These are phyloP conservation scores for Mycena galopus DNA, from an alignment of 768 basidiomycete species.

Conservation along the genomic window DNA sequence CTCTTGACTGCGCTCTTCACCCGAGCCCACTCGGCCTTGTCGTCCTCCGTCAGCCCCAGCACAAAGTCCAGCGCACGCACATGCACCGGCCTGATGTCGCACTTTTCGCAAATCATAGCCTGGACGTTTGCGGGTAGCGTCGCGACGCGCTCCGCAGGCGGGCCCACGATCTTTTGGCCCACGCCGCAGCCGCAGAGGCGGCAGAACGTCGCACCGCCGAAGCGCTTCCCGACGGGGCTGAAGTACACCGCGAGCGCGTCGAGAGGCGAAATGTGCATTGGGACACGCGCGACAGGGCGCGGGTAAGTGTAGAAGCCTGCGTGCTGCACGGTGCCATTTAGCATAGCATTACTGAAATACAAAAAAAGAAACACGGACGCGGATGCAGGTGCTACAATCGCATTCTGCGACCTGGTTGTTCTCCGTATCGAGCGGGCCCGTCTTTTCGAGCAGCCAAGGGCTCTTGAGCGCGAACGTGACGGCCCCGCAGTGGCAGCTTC, in stretches of 20 bases:
- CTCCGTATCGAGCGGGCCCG: conserved; percentile 27
- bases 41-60: conserved; percentile 31
- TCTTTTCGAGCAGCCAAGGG: conserved; percentile 28
- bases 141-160: conserved; percentile 30
- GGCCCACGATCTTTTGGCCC: conserved; percentile 31
- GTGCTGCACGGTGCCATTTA: conserved; percentile 10
- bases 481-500: conserved; percentile 38
- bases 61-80: conserved; percentile 35
- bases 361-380: conserved; percentile 9
- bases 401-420: conserved; percentile 29
- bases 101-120: conserved; percentile 28
- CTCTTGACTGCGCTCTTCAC: conserved; percentile 18
- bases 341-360: neutral
- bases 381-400: conserved; percentile 35
- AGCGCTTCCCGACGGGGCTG: conserved; percentile 30
- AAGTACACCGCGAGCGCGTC: conserved; percentile 32
- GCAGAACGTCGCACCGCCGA: conserved; percentile 32
- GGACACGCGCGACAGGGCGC: conserved; percentile 28
- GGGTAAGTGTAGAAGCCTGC: conserved; percentile 36
- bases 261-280: conserved; percentile 16
- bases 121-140: conserved; percentile 27
- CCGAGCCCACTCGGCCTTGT: conserved; percentile 29
- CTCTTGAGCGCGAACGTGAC: conserved; percentile 35
- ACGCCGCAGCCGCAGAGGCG: conserved; percentile 28
- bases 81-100: conserved; percentile 24